Conservation (phyloP, 1,284 basidiomycete species). For the Marasmius tenuissimus region DNA sequence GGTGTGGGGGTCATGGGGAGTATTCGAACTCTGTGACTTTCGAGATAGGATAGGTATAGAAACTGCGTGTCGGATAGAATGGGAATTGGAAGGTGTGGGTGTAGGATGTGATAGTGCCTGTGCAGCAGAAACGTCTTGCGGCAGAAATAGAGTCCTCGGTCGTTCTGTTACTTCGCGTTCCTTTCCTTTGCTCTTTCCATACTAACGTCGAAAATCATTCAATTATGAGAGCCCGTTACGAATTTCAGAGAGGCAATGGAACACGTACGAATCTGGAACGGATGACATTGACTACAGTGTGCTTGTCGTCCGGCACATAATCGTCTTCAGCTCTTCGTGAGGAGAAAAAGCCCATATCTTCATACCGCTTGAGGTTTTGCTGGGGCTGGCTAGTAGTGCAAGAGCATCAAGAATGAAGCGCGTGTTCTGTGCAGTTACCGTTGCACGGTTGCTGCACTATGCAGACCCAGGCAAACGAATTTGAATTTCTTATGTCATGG, state of each 20-base stretch:
- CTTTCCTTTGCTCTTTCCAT: conserved; percentile 66
- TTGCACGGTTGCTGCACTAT: too few relatives aligned
- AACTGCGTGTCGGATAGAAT: conserved; percentile 23
- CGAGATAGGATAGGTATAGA: neutral
- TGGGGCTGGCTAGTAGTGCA: neutral
- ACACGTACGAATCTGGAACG: conserved; percentile 72
- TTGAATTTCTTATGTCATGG: neutral
- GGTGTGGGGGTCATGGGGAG: neutral
- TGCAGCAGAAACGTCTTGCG: conserved; percentile 36
- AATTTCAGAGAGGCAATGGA: conserved; percentile 1
- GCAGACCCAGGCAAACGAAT: too few relatives aligned
- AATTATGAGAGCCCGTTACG: neutral
- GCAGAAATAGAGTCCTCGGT: conserved; percentile 34
- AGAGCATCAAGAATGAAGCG: conserved; percentile 4
- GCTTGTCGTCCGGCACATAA: conserved; percentile 31
- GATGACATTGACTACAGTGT: conserved; percentile 58
- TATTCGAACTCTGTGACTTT: neutral
- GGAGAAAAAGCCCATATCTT: conserved; percentile 57
- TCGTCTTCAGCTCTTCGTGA: conserved; percentile 44
- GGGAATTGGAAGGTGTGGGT: conserved; percentile 17
- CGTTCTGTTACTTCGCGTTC: conserved; percentile 45
- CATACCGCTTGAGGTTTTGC: neutral
- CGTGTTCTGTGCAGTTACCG: too few relatives aligned
- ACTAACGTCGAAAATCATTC: conserved; percentile 39
- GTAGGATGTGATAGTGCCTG: conserved; percentile 30